Evolutionary conservation across 192 early-diverging fungal genomes (phyloP).

Genomic region (Paraglomus occultum): DNA sequence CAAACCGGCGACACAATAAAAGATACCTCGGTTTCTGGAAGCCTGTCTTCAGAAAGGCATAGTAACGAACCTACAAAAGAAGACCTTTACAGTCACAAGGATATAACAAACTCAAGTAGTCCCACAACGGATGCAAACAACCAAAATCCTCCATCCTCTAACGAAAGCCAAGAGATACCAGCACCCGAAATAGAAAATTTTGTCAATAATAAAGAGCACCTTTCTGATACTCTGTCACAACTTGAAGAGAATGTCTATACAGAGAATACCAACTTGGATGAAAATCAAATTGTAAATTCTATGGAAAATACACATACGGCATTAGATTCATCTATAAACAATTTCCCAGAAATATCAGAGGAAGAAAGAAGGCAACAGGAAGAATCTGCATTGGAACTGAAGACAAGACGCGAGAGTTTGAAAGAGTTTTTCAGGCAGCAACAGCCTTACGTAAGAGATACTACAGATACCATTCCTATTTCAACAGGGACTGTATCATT

Average conservation of each 20-base stretch:
- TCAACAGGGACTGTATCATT: too few species aligned
- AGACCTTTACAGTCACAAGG: neutral
- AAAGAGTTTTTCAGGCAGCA: constrained; percentile 21
- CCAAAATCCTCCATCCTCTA: neutral
- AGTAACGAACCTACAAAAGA: constrained; percentile 8
- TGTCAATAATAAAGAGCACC: neutral
- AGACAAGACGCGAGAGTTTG: constrained; percentile 20
- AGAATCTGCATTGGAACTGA: neutral
- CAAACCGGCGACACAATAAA: neutral
- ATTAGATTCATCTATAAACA: too few species aligned
- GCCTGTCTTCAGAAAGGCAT: neutral
- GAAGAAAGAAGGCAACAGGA: constrained; percentile 16
- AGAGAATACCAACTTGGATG: neutral
- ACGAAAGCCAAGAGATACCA: neutral
- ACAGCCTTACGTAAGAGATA: neutral
- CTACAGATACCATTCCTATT: too few species aligned
- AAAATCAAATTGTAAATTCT: neutral
- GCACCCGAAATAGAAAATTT: neutral
- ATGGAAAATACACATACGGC: neutral
- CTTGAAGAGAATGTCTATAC: neutral
- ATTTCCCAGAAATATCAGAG: neutral
- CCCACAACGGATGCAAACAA: neutral
- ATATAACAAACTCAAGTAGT: neutral
- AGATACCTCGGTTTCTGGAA: neutral
- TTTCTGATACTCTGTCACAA: neutral